phyloP scores from a whole-genome alignment of 352 stramenopile species.

The Paralagenidium karlingii region DNA sequence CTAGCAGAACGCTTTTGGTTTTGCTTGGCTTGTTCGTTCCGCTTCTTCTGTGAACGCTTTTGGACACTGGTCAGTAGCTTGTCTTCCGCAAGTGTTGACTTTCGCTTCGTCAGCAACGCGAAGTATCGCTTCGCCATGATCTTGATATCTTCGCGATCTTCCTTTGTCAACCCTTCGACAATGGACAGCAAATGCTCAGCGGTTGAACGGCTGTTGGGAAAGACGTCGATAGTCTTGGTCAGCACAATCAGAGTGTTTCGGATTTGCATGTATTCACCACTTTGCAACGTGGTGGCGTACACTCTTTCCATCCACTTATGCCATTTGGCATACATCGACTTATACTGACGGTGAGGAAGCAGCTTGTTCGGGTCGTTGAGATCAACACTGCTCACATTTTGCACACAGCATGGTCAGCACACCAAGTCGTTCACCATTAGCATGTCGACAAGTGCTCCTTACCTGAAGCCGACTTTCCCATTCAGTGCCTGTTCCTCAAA shows the following conservation, averaged over 20 bases:
- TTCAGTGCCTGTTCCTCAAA: conserved; percentile 73
- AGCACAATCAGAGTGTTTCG: conserved; percentile 76
- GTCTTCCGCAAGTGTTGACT: conserved; percentile 49
- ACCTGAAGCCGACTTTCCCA: conserved; percentile 60
- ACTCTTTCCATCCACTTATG: conserved; percentile 55
- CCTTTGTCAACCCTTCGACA: conserved; percentile 54
- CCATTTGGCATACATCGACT: conserved; percentile 59
- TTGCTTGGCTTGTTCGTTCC: conserved; percentile 12
- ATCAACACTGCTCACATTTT: too few species aligned
- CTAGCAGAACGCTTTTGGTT: too few species aligned
- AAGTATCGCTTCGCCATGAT: conserved; percentile 84
- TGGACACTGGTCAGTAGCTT: too few species aligned
- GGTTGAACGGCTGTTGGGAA: conserved; percentile 41
- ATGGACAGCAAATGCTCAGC: conserved; percentile 49
- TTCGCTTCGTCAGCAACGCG: conserved; percentile 66
- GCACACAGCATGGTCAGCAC: too few species aligned
- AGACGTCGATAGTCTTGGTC: conserved; percentile 84
- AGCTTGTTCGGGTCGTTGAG: conserved; percentile 42
- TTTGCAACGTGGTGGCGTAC: conserved; percentile 43
- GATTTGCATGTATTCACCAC: conserved; percentile 73
- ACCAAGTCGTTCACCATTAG: too few species aligned
- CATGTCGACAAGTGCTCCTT: neutral
- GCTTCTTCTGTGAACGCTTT: too few species aligned
- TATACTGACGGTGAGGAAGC: conserved; percentile 61
- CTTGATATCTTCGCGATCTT: conserved; percentile 82